A percentile compares a stretch with the other conserved stretches of the same genome.
Evolutionary conservation across 139 green algal species (phyloP).

Genomic region (Ostreobium quekettii): DNA sequence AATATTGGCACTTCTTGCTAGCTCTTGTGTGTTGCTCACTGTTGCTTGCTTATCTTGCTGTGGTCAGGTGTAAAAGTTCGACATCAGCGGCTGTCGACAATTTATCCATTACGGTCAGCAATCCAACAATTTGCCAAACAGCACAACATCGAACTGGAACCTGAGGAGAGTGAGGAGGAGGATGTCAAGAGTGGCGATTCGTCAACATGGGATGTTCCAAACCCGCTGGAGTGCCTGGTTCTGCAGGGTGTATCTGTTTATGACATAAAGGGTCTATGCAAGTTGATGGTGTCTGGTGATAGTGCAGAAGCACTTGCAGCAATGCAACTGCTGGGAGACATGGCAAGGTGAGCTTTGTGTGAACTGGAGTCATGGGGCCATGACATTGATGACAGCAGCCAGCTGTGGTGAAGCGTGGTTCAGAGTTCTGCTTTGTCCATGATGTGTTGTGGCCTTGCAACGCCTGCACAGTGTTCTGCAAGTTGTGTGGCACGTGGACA

Average conservation of each 20-base stretch:
- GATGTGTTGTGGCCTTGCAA: not conserved
- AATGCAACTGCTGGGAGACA: conserved; percentile 12
- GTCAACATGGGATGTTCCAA: not conserved
- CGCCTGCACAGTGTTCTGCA: not conserved
- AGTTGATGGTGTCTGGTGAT: not conserved
- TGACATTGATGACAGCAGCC: too few species aligned
- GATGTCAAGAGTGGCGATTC: not conserved
- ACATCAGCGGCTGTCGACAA: not conserved
- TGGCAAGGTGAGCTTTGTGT: conserved; percentile 13
- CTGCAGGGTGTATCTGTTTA: conserved; percentile 14
- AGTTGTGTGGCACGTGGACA: not conserved
- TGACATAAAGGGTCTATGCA: conserved; percentile 4
- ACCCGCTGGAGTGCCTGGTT: not conserved
- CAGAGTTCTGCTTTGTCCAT: not conserved
- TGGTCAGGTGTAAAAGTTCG: conserved; percentile 5
- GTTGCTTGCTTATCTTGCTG: not conserved
- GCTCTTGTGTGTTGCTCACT: too few species aligned
- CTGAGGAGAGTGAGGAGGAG: not conserved
- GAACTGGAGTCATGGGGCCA: not conserved
- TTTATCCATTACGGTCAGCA: conserved; percentile 14
- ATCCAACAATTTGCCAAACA: not conserved
- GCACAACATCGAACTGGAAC: conserved; percentile 4
- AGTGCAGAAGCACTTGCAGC: not conserved
- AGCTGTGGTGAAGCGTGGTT: not conserved
- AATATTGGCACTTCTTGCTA: too few species aligned